Base-by-base conservation (phyloP, 179 eudicot species). In the Beta macrorhiza region DNA sequence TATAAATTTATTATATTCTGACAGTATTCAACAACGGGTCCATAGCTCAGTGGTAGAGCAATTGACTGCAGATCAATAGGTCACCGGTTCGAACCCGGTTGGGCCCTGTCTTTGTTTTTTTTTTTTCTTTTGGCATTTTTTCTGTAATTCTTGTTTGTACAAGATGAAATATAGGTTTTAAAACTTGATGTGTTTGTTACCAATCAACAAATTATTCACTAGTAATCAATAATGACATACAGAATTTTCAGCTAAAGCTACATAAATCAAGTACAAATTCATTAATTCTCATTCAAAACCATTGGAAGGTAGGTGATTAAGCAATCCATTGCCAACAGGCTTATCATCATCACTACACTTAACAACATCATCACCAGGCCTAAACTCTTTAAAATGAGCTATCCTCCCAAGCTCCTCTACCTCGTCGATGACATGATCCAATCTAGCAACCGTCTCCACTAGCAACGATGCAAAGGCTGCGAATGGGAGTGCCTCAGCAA, bases 401-500 rank as follows among this genome's bases (percentile, higher is more conserved):
- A 91, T 72, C 77, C 92, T 91, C 52, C 94, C 93, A 67, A 95
- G 86, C 83, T 92, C 97, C 74, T 93, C 93, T 7, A 93, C 99
- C 87, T 95, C 95, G 78, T 91, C 95, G 25, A 95, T 92, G 61
- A 95, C 90, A 22, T 79, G 89, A 81, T 95, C 98, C 51, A 95
- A 93, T 85, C 93, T 91, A 0, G 99, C 99, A 72, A 95, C 99
- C 0, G 87, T 83, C 93, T 95, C 99, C 79, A 95, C 95, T 8
- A 95, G 80, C 86, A 93, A 71, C n/a, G 99, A 91, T 55, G 97
- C 98, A 77, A 95, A 95, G 1, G 99, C 99, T 0, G 99, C 97
- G 29, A 95, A 93, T 1, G 99, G 99, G 12, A 95, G 90, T n/a
- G 99, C 98, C 85, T 95, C 98, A 0, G 99, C 92, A 67, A 95